A percentile compares a stretch with the other conserved stretches of the same genome.
phyloP scores from a whole-genome alignment of 768 basidiomycete species.

The Phylloporus arenicola region DNA sequence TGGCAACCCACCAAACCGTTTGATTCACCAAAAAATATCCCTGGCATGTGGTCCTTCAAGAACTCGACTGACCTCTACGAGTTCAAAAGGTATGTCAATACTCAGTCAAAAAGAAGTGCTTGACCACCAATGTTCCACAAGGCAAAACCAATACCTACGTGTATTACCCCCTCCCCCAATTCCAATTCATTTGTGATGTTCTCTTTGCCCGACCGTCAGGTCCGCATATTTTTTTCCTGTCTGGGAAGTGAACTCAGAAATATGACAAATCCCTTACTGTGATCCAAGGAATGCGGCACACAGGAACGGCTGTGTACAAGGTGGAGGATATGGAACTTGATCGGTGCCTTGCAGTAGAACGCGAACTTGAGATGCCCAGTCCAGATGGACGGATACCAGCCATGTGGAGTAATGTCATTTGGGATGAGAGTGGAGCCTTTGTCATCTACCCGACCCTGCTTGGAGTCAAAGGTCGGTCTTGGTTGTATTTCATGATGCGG shows the following conservation, averaged over 20 bases:
- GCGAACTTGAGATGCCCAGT: conserved; percentile 82
- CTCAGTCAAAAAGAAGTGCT: conserved; percentile 36
- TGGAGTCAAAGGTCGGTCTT: too few relatives aligned
- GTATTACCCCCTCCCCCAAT: too few relatives aligned
- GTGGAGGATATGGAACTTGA: too few relatives aligned
- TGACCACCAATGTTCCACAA: too few relatives aligned
- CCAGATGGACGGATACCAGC: too few relatives aligned
- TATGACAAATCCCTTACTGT: conserved; percentile 93
- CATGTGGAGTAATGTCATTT: too few relatives aligned
- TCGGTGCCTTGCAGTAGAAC: conserved; percentile 86
- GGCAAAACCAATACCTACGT: too few relatives aligned
- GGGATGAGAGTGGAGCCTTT: too few relatives aligned
- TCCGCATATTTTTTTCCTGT: conserved; percentile 91
- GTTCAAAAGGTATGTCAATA: conserved; percentile 74
- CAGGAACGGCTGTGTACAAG: too few relatives aligned
- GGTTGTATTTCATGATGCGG: too few relatives aligned
- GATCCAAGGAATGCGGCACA: conserved; percentile 98
- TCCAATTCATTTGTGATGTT: too few relatives aligned
- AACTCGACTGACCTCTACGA: conserved; percentile 92
- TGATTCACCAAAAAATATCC: conserved; percentile 68
- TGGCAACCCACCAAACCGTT: conserved; percentile 93
- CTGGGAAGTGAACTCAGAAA: conserved; percentile 83
- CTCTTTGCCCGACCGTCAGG: conserved; percentile 89
- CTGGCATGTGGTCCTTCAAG: conserved; percentile 86
- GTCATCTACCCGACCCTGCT: too few relatives aligned